A percentile compares a stretch with the other conserved stretches of the same genome.
Conservation (phyloP, 164 flowering plant genomes). For the Umbellularia californica region DNA sequence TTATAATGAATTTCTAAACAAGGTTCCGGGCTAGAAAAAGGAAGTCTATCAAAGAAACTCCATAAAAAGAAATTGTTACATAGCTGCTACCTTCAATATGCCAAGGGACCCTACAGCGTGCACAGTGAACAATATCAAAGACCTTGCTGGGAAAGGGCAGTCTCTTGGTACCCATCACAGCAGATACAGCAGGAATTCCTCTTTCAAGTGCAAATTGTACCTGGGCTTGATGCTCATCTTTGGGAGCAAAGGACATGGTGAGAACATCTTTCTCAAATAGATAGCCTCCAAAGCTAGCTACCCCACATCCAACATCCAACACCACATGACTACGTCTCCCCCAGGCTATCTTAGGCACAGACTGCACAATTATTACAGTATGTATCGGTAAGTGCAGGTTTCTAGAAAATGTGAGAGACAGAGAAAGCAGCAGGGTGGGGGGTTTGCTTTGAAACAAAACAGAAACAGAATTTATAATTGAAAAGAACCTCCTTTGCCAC, state of each 20-base stretch:
- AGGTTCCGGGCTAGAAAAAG: not conserved
- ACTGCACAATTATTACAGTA: slow-evolving; percentile 32
- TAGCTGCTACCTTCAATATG: slow-evolving; percentile 59
- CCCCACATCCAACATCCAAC: slow-evolving; percentile 99
- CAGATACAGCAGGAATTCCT: slow-evolving; percentile 95
- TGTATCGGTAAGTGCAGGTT: not conserved
- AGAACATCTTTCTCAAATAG: slow-evolving; percentile 91
- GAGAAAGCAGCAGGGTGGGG: not conserved
- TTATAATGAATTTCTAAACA: not conserved
- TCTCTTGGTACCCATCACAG: slow-evolving; percentile 93
- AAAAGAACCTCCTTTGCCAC: not conserved
- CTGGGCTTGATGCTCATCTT: slow-evolving; percentile 99
- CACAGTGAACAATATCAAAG: slow-evolving; percentile 93
- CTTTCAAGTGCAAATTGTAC: slow-evolving; percentile 98
- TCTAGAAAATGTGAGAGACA: not conserved
- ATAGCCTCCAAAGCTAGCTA: slow-evolving; percentile 98
- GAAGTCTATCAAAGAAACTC: not conserved
- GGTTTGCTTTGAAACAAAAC: not conserved
- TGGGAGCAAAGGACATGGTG: slow-evolving; percentile 97
- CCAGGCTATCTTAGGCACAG: slow-evolving; percentile 80
- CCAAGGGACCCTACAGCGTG: slow-evolving; percentile 99
- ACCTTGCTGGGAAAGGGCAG: slow-evolving; percentile 84
- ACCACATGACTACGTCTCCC: slow-evolving; percentile 79
- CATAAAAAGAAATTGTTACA: slow-evolving; percentile 6
- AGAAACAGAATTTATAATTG: no score